phyloP scores from a whole-genome alignment of 1,284 basidiomycete genomes.

The Sphagnurus paluster region DNA sequence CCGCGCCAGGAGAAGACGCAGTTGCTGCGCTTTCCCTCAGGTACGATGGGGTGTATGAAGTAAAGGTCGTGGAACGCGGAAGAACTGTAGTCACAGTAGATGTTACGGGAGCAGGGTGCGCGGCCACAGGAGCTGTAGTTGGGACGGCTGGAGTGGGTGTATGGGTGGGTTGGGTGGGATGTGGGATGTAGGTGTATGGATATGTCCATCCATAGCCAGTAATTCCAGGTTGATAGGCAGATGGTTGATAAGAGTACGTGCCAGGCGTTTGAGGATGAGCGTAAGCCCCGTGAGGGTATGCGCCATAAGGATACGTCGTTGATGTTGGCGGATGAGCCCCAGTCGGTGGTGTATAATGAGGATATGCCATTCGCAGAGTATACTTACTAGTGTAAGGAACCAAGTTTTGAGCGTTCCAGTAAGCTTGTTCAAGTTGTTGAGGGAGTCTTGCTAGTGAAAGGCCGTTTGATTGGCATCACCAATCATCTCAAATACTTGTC shows the following conservation, averaged over 20 bases:
- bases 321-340: constrained; percentile 38
- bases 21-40: constrained; percentile 48
- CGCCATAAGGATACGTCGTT: constrained; percentile 53
- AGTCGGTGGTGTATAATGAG: constrained; percentile 29
- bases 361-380: constrained; percentile 28
- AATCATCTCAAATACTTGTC: no score
- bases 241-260: constrained; percentile 48
- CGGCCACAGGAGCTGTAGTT: constrained; percentile 25
- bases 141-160: constrained; percentile 33
- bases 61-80: constrained; percentile 41
- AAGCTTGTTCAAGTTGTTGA: no score
- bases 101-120: constrained; percentile 37
- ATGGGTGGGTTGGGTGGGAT: constrained; percentile 34
- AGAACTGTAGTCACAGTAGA: constrained; percentile 25
- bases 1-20: constrained; percentile 36
- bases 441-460: no score
- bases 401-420: no score
- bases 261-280: constrained; percentile 37
- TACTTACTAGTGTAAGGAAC: background rate
- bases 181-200: constrained; percentile 54
- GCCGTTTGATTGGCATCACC: no score
- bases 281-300: constrained; percentile 39
- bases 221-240: constrained; percentile 42
- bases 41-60: constrained; percentile 58
- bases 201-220: constrained; percentile 64